Evolutionary conservation across 805 yeast species (phyloP), one percentile per base, ranked within the genome.

Genomic region (Sugiyamaella floridensis): DNA sequence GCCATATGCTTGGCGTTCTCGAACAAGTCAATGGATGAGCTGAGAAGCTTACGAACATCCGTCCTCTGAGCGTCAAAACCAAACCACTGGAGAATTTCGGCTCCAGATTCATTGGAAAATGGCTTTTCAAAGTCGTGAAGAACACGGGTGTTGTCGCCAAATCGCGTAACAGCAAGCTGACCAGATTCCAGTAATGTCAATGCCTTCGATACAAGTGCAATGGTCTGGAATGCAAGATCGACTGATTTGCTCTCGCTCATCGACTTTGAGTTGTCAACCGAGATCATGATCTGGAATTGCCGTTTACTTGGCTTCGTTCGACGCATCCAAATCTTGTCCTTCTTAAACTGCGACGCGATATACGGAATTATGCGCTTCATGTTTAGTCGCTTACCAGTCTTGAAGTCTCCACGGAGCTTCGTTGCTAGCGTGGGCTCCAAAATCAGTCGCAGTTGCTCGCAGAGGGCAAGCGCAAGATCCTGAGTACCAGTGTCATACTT

Each of bases 361-460:
- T 92, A 93, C 6, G 98, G 96, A 63, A 93, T 93, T 63, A 93
- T 93, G 60, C 97, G 78, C 75, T 92, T 93, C 98, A 93, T 90
- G 70, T 93, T 93, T 63, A 93, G 78, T 60, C 99, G 78, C 68
- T 93, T 93, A 68, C 99, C 99, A 1, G 97, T 90, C 70, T 90
- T 89, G 71, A 89, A 93, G 67, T 93, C 99, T 65, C 99, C 99
- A 57, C 80, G 82, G 53, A 93, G 74, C 67, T 93, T 93, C 2
- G 98, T 92, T n/a, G 97, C 95, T 55, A 87, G 73, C 0, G 99
- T 93, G 4, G 99, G 99, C 67, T 90, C 98, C 58, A 93, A 73
- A 64, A 93, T 93, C 57, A 93, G 77, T 42, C 99, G 77, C 55
- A 93, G 75, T 68, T 93, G 99, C 71, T 93, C 99, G 66, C 96